Percentiles rank a stretch among this genome's conserved stretches.
Evolutionary conservation across 768 basidiomycete genomes (phyloP).

Genomic region (Hortiboletus flavorubellus): DNA sequence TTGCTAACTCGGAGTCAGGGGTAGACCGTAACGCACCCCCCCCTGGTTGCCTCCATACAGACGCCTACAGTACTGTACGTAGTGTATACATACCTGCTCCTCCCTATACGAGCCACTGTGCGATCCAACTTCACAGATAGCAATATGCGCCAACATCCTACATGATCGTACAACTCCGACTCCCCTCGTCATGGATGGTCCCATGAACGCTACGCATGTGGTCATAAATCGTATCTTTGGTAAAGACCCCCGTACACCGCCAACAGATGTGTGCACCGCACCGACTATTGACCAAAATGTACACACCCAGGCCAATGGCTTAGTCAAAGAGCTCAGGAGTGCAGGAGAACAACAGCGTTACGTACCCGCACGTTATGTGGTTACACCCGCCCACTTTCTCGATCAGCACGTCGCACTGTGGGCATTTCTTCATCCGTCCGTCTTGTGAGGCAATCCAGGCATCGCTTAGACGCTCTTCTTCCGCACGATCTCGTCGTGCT

Average conservation of each 20-base stretch:
- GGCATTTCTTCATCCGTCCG: conserved; percentile 64
- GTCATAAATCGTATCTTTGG: conserved; percentile 24
- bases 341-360: not conserved
- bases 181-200: conserved; percentile 22
- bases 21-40: too few relatives aligned
- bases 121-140: too few relatives aligned
- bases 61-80: too few relatives aligned
- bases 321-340: too few relatives aligned
- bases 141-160: not conserved
- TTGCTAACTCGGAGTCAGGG: too few relatives aligned
- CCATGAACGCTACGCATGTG: conserved; percentile 40
- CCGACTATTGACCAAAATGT: conserved; percentile 23
- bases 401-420: conserved; percentile 63
- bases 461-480: conserved; percentile 51
- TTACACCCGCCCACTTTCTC: conserved; percentile 74
- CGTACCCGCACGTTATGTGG: conserved; percentile 63
- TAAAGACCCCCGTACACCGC: conserved; percentile 50
- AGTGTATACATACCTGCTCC: too few relatives aligned
- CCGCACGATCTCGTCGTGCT: conserved; percentile 35
- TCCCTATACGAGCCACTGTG: too few relatives aligned
- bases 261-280: conserved; percentile 80
- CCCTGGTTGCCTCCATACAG: too few relatives aligned
- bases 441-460: conserved; percentile 55
- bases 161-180: conserved; percentile 29
- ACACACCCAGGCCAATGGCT: not conserved